These are phyloP conservation scores for Polysphondylium violaceum DNA, from an alignment of 78 protist genomes.

Conservation along the genomic window DNA sequence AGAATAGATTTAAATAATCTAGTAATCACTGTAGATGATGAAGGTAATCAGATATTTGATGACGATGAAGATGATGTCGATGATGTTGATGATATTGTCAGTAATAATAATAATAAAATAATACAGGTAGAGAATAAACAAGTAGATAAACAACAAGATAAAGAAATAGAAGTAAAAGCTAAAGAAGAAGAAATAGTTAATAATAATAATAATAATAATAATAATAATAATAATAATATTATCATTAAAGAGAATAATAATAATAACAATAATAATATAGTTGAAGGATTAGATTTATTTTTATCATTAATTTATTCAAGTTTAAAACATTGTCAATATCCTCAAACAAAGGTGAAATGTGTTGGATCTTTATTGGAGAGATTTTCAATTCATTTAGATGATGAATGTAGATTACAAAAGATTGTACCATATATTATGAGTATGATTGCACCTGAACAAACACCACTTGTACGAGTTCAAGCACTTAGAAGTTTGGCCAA, in stretches of 20 bases:
- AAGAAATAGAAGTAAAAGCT: not conserved
- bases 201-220: not conserved
- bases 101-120: not conserved
- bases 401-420: slow-evolving; percentile 75
- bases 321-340: slow-evolving; percentile 43
- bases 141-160: not conserved
- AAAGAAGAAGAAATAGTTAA: not conserved
- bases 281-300: slow-evolving; percentile 71
- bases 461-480: slow-evolving; percentile 57
- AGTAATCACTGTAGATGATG: no score
- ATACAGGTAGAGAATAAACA: not conserved
- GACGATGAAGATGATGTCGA: not conserved
- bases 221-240: no score
- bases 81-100: not conserved
- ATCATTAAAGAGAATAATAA: slow-evolving; percentile 30
- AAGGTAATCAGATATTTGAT: not conserved
- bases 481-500: slow-evolving; percentile 59
- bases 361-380: slow-evolving; percentile 42
- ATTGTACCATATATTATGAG: slow-evolving; percentile 80
- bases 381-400: slow-evolving; percentile 55
- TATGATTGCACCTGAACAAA: slow-evolving; percentile 43
- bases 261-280: not conserved
- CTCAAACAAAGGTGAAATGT: slow-evolving; percentile 66
- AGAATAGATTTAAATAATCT: slow-evolving; percentile 5
- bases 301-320: slow-evolving; percentile 32